A percentile compares a stretch with the other conserved stretches of the same genome.
Conservation (phyloP, 352 stramenopile species). For the Globisporangium polare region DNA sequence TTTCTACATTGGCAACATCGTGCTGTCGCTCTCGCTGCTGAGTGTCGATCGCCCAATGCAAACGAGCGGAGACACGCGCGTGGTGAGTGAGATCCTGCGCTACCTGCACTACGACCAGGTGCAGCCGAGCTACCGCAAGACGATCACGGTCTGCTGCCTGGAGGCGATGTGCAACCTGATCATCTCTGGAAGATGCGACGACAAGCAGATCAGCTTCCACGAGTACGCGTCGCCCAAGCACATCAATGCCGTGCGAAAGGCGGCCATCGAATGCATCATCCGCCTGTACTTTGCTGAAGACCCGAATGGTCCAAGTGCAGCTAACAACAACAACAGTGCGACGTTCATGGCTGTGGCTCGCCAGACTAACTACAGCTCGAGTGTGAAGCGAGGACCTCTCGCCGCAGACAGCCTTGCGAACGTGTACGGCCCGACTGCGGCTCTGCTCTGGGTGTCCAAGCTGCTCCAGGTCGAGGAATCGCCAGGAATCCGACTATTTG, state of each 20-base stretch:
- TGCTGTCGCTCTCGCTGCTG: constrained; percentile 68
- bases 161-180: constrained; percentile 80
- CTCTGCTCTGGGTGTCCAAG: constrained; percentile 62
- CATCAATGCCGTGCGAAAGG: constrained; percentile 71
- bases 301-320: constrained; percentile 21
- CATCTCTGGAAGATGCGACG: constrained; percentile 57
- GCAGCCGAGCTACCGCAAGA: constrained; percentile 79
- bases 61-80: constrained; percentile 38
- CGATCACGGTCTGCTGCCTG: constrained; percentile 76
- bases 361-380: background rate
- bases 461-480: constrained; percentile 65
- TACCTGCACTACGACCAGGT: constrained; percentile 86
- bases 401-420: constrained; percentile 35
- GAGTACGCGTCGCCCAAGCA: constrained; percentile 74
- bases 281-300: constrained; percentile 84
- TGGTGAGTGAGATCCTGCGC: constrained; percentile 70
- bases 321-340: constrained; percentile 12
- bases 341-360: constrained; percentile 11
- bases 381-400: constrained; percentile 11
- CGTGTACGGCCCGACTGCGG: constrained; percentile 62
- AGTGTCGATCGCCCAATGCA: constrained; percentile 54
- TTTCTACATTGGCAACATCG: constrained; percentile 80
- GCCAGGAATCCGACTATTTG: constrained; percentile 68
- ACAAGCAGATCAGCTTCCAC: constrained; percentile 66
- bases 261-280: constrained; percentile 81